Conservation (phyloP, 495 filamentous ascomycete species). For the Alectoria sarmentosa region DNA sequence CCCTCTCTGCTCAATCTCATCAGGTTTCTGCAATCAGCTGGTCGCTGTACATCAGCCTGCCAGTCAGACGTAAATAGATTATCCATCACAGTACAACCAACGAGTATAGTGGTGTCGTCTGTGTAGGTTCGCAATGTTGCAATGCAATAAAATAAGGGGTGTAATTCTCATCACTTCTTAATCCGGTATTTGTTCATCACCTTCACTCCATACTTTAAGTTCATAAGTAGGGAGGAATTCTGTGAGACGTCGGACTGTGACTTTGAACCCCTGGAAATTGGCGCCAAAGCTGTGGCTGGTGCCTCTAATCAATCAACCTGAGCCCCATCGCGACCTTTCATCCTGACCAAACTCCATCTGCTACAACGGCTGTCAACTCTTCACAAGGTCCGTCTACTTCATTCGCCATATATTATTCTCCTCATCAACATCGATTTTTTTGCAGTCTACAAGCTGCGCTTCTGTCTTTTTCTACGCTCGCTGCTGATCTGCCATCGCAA, state of each 20-base stretch:
- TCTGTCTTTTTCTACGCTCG: not conserved
- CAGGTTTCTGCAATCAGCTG: not conserved
- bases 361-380: slow-evolving; percentile 8
- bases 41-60: not conserved
- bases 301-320: slow-evolving; percentile 5
- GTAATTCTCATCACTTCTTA: not conserved
- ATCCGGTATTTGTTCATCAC: no score
- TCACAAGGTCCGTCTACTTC: not conserved
- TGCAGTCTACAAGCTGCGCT: not conserved
- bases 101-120: no score
- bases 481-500: slow-evolving; percentile 12
- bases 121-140: not conserved
- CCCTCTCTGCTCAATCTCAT: not conserved
- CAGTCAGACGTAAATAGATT: not conserved
- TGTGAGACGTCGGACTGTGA: no score
- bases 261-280: slow-evolving; percentile 11
- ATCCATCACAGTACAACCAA: no score
- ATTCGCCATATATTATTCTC: not conserved
- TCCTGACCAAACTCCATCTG: slow-evolving; percentile 14
- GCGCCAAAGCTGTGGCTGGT: slow-evolving; percentile 16
- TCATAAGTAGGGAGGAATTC: not conserved
- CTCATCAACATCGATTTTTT: not conserved
- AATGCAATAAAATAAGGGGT: not conserved
- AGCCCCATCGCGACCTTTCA: slow-evolving; percentile 15
- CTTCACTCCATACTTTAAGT: no score